Percentiles rank a stretch among this genome's conserved stretches.
phyloP scores from a whole-genome alignment of 2,329 filamentous ascomycete species.

The Stenocarpella maydis region DNA sequence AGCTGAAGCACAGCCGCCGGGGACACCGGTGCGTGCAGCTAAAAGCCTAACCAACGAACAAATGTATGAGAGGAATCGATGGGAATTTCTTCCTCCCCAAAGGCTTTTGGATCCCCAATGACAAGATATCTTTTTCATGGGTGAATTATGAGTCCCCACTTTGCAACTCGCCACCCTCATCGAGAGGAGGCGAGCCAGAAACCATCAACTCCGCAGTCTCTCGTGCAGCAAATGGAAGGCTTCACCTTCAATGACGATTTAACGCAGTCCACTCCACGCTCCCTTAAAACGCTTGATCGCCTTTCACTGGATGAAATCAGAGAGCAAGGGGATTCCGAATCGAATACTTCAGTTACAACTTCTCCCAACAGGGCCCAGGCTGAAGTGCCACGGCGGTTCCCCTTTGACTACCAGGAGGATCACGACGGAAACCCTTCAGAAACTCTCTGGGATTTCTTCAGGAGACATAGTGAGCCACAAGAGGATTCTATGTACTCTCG shows the following conservation, averaged over 20 bases:
- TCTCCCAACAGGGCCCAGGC: background rate
- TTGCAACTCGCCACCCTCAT: background rate
- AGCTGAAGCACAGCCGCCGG: conserved; percentile 7
- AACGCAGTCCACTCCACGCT: background rate
- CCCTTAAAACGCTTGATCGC: background rate
- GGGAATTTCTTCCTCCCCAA: background rate
- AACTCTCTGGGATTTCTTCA: background rate
- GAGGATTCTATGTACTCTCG: fast-evolving
- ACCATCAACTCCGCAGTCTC: background rate
- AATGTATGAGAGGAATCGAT: background rate
- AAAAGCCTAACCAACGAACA: background rate
- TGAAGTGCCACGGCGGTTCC: background rate
- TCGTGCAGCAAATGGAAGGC: background rate
- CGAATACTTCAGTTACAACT: background rate
- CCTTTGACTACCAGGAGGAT: background rate
- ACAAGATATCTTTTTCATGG: background rate
- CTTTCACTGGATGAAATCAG: background rate
- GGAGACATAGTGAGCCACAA: background rate
- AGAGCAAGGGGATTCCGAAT: background rate
- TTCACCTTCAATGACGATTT: background rate
- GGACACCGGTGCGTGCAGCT: conserved; percentile 8
- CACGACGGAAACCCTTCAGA: background rate
- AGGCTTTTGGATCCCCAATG: background rate
- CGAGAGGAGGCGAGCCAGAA: background rate
- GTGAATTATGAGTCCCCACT: background rate